Conservation (phyloP, 1,139 yeast species). For the Kodamaea fungicola region DNA sequence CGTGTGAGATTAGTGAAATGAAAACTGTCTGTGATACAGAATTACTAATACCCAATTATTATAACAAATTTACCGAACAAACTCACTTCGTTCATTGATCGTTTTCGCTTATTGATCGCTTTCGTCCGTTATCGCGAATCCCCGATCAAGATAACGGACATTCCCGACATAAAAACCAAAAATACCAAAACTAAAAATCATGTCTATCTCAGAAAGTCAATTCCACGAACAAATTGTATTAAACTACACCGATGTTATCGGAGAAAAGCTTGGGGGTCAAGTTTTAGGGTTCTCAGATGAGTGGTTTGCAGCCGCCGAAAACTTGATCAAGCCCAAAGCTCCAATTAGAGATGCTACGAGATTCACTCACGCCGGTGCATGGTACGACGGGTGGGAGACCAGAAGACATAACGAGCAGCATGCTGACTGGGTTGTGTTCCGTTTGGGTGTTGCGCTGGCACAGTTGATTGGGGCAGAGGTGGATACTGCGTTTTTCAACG, state of each 20-base stretch:
- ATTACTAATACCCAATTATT: no score
- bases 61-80: no score
- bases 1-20: no score
- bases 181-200: neutral
- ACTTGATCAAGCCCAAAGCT: conserved; percentile 73
- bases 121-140: neutral
- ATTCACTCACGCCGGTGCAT: conserved; percentile 84
- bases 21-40: no score
- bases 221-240: conserved; percentile 45
- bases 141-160: neutral
- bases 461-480: conserved; percentile 77
- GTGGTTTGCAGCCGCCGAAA: conserved; percentile 94
- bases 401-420: conserved; percentile 83
- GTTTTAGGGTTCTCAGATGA: conserved; percentile 74
- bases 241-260: conserved; percentile 69
- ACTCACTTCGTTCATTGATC: no score
- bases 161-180: neutral
- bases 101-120: no score
- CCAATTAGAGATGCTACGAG: conserved; percentile 79
- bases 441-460: conserved; percentile 83
- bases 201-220: conserved; percentile 22
- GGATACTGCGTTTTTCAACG: conserved; percentile 90
- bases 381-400: conserved; percentile 99
- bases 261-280: conserved; percentile 77
- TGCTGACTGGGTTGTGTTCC: conserved; percentile 82